These are phyloP conservation scores for Talaromyces atroroseus DNA, from an alignment of 2,329 filamentous ascomycete genomes.

Conservation along the genomic window DNA sequence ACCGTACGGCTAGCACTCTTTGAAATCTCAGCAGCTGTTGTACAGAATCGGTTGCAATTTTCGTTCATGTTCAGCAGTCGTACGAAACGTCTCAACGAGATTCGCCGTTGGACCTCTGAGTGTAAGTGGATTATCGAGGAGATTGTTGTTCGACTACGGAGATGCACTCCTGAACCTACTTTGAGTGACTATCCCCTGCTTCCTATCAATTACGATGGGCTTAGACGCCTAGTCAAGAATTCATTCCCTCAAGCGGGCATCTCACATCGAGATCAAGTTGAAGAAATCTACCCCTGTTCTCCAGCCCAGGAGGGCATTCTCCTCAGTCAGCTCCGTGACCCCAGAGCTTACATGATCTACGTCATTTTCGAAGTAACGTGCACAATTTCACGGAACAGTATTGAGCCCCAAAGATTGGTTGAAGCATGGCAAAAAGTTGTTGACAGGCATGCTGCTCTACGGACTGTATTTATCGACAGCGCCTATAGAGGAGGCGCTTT, in stretches of 20 bases:
- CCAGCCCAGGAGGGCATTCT: constrained; percentile 36
- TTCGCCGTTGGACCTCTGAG: constrained; percentile 40
- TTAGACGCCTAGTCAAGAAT: constrained; percentile 33
- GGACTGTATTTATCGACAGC: constrained; percentile 28
- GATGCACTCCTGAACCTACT: constrained; percentile 27
- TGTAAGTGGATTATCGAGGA: constrained; percentile 32
- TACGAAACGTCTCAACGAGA: constrained; percentile 43
- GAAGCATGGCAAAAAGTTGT: constrained; percentile 7
- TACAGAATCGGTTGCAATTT: constrained; percentile 43
- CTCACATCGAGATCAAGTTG: constrained; percentile 20
- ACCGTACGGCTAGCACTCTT: constrained; percentile 47
- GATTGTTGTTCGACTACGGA: constrained; percentile 24
- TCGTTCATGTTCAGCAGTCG: constrained; percentile 47
- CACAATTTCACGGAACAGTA: constrained; percentile 19
- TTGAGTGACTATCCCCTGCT: constrained; percentile 44
- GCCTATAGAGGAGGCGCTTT: constrained; percentile 30
- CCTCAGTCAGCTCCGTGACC: constrained; percentile 42
- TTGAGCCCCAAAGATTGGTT: constrained; percentile 25
- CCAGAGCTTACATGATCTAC: constrained; percentile 35
- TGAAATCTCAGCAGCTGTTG: constrained; percentile 48
- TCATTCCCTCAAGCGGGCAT: constrained; percentile 36
- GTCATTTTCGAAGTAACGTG: constrained; percentile 31
- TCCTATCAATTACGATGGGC: constrained; percentile 37
- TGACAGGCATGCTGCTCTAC: constrained; percentile 8
- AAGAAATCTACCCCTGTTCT: constrained; percentile 40